A percentile compares a stretch with the other conserved stretches of the same genome.
Evolutionary conservation across 2,329 filamentous ascomycete species (phyloP).

Genomic region (Colletotrichum acutatum): DNA sequence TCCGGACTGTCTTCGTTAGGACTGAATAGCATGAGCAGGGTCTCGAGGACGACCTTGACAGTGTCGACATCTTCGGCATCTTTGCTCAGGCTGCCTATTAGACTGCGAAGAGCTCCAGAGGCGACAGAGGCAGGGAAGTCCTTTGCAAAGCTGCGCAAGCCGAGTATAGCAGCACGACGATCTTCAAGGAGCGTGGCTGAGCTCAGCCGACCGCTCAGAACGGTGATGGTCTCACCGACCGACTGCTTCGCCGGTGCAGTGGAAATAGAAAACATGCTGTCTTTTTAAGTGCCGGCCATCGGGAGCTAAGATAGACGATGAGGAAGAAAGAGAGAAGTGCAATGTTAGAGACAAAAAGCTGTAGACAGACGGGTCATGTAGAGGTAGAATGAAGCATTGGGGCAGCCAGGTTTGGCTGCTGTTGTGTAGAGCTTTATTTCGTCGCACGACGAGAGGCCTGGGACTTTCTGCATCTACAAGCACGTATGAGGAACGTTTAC

Average conservation of each 20-base stretch:
- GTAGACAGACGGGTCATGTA: not conserved
- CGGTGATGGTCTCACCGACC: constrained; percentile 92
- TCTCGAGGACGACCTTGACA: constrained; percentile 94
- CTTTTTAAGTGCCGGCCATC: constrained; percentile 33
- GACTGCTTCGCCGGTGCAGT: constrained; percentile 93
- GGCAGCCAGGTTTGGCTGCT: not conserved
- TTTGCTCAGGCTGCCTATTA: constrained; percentile 86
- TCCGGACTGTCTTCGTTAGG: constrained; percentile 81
- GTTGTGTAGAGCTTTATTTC: not conserved
- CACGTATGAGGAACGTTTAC: not conserved
- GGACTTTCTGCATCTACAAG: not conserved
- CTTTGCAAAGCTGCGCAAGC: constrained; percentile 94
- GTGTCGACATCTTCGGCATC: constrained; percentile 97
- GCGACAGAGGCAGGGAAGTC: constrained; percentile 96
- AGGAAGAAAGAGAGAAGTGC: not conserved
- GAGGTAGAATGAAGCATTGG: not conserved
- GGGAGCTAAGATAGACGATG: not conserved
- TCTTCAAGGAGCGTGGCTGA: constrained; percentile 95
- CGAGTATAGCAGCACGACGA: constrained; percentile 90
- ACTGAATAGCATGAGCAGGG: constrained; percentile 90
- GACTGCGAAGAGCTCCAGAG: constrained; percentile 86
- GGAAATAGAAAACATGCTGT: constrained; percentile 71
- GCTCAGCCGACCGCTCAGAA: constrained; percentile 85
- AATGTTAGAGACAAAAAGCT: not conserved
- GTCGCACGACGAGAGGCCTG: not conserved